Conservation (phyloP, 2,329 filamentous ascomycete genomes). For the Xylaria polymorpha region DNA sequence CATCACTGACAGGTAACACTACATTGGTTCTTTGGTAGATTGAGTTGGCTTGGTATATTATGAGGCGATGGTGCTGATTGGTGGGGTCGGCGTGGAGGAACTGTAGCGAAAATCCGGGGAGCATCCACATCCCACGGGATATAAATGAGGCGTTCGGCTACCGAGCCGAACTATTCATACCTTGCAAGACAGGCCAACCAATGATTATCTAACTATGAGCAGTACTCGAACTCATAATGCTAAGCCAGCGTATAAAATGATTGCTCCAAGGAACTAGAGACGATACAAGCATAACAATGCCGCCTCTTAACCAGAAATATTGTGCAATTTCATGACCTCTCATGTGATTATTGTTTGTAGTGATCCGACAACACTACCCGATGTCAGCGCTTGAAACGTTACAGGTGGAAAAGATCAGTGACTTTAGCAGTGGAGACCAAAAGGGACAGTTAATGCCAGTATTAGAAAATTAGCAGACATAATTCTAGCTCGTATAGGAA, state of each 20-base stretch:
- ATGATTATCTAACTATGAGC: neutral
- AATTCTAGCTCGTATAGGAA: neutral
- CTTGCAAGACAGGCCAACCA: neutral
- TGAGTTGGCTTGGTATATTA: slow-evolving; percentile 15
- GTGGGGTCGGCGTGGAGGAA: slow-evolving; percentile 13
- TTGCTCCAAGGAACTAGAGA: neutral
- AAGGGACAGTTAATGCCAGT: neutral
- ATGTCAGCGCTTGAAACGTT: neutral
- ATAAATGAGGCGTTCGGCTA: slow-evolving; percentile 25
- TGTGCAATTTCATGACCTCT: neutral
- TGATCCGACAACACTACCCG: neutral
- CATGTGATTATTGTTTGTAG: neutral
- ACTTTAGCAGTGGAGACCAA: neutral
- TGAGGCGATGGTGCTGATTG: slow-evolving; percentile 11
- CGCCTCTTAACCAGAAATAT: neutral
- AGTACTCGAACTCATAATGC: neutral
- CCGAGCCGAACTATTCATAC: slow-evolving; percentile 14
- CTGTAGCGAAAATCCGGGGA: slow-evolving; percentile 35
- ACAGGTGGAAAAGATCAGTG: neutral
- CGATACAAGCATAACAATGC: neutral
- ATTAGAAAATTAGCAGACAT: neutral
- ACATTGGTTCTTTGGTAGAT: slow-evolving; percentile 24
- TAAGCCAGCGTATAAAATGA: neutral
- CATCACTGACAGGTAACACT: slow-evolving; percentile 17
- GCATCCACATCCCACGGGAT: slow-evolving; percentile 5